phyloP scores from a whole-genome alignment of 129 eudicot species.

The Centella asiatica region DNA sequence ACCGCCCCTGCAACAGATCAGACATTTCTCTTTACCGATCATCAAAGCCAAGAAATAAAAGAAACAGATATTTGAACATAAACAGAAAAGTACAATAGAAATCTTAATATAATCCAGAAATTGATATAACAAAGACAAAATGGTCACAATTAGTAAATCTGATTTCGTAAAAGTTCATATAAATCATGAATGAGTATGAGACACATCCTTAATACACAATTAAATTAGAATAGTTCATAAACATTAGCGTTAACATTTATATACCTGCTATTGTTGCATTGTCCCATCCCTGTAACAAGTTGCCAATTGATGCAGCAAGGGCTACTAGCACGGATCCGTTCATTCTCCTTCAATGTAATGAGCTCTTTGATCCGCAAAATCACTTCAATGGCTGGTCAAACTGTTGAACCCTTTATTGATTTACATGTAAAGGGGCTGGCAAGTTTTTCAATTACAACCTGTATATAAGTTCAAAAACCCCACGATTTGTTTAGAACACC shows the following conservation, averaged over 20 bases:
- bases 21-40: not conserved
- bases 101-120: not conserved
- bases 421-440: too few relatives aligned
- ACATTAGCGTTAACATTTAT: not conserved
- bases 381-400: too few relatives aligned
- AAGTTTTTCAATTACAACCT: too few relatives aligned
- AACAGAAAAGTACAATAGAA: not conserved
- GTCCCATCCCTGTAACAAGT: conserved; percentile 96
- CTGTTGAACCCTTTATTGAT: too few relatives aligned
- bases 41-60: not conserved
- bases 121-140: not conserved
- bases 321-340: conserved; percentile 79
- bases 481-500: too few relatives aligned
- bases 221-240: not conserved
- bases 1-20: conserved; percentile 42
- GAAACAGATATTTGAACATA: too few relatives aligned
- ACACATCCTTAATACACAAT: not conserved
- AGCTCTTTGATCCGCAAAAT: too few relatives aligned
- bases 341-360: conserved; percentile 48
- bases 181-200: not conserved
- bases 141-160: not conserved
- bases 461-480: too few relatives aligned
- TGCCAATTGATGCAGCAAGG: conserved; percentile 85
- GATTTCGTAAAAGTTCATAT: not conserved
- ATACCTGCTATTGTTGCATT: conserved; percentile 94